A percentile compares a stretch with the other conserved stretches of the same genome.
These are phyloP conservation scores for Scheffersomyces spartinae DNA, from an alignment of 805 yeast species.

Conservation along the genomic window DNA sequence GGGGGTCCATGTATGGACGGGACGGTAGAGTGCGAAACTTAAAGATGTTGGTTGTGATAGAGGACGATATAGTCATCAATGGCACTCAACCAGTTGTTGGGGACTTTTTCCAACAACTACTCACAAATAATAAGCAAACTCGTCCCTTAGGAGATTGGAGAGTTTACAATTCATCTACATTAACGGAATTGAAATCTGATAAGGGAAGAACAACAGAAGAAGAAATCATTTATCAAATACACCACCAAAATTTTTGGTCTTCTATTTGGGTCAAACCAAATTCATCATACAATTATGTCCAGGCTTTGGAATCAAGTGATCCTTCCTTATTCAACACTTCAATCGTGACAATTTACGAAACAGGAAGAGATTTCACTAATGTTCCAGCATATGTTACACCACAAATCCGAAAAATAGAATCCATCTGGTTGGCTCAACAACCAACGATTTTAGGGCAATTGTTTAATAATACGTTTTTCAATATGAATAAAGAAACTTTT, in stretches of 20 bases:
- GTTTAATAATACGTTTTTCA: no score
- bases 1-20: slow-evolving; percentile 35
- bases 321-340: slow-evolving; percentile 14
- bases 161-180: slow-evolving; percentile 15
- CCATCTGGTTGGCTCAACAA: slow-evolving; percentile 18
- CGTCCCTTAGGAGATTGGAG: slow-evolving; percentile 24
- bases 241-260: slow-evolving; percentile 52
- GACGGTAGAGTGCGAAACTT: slow-evolving; percentile 17
- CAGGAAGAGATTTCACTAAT: slow-evolving; percentile 50
- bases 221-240: slow-evolving; percentile 33
- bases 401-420: no score
- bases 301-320: slow-evolving; percentile 29
- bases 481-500: neutral
- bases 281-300: slow-evolving; percentile 28
- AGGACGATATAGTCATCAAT: slow-evolving; percentile 16
- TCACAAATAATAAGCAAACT: slow-evolving; percentile 9
- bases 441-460: no score
- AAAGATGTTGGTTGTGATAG: slow-evolving; percentile 27
- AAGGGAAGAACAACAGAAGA: slow-evolving; percentile 17
- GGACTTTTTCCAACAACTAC: slow-evolving; percentile 9
- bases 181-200: slow-evolving; percentile 15
- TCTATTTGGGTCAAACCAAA: slow-evolving; percentile 41
- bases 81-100: slow-evolving; percentile 16
- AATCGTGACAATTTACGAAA: slow-evolving; percentile 39
- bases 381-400: slow-evolving; percentile 33